Conservation (phyloP, 164 flowering plant genomes). For the Annona cherimola region DNA sequence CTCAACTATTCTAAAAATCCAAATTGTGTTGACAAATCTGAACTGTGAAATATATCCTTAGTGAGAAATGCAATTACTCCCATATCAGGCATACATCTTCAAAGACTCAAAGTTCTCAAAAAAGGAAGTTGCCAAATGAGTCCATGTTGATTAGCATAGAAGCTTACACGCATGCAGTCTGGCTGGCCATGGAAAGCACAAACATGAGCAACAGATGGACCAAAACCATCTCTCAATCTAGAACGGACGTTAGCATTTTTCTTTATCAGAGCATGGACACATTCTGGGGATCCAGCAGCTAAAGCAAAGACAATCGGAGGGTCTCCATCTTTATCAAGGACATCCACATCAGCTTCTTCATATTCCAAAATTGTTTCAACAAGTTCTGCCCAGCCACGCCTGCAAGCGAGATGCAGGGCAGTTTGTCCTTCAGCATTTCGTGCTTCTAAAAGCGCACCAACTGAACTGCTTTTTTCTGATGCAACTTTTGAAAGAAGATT, state of each 20-base stretch:
- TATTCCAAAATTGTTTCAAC: constrained; percentile 79
- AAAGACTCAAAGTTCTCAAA: neutral
- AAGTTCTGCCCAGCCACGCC: constrained; percentile 79
- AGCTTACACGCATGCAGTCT: constrained; percentile 96
- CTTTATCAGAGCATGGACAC: constrained; percentile 72
- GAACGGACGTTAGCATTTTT: constrained; percentile 80
- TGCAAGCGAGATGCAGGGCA: constrained; percentile 94
- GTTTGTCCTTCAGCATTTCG: constrained; percentile 96
- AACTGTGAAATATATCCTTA: no score
- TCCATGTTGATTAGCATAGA: neutral
- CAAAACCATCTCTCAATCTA: constrained; percentile 80
- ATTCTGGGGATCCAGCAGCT: constrained; percentile 97
- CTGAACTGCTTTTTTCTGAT: constrained; percentile 36
- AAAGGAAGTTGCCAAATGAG: neutral
- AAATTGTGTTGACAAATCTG: no score
- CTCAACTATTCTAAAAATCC: no score
- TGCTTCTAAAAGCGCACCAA: constrained; percentile 65
- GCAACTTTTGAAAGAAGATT: constrained; percentile 76
- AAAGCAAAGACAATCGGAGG: constrained; percentile 99
- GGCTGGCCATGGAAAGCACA: constrained; percentile 99
- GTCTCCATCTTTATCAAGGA: constrained; percentile 92
- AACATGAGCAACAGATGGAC: constrained; percentile 97
- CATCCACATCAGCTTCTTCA: constrained; percentile 74
- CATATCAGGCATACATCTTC: neutral
- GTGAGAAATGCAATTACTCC: no score